Percentiles rank a stretch among this genome's conserved stretches.
phyloP scores from a whole-genome alignment of 129 eudicot genomes.

The Artemisia tridentata region DNA sequence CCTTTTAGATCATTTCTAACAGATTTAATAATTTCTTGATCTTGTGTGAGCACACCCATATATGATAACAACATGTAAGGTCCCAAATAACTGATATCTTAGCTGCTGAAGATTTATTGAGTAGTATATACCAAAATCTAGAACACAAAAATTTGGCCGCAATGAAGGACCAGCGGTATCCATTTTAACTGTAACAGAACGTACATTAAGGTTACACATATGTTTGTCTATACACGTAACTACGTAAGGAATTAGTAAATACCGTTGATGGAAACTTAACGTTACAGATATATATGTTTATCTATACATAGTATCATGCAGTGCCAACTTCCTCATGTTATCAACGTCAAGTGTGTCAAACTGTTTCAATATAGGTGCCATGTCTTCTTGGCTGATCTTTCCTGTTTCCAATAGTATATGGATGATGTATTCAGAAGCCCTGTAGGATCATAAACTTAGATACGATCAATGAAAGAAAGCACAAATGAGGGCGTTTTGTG shows the following conservation, averaged over 20 bases:
- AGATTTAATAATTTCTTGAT: constrained; percentile 51
- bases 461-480: neutral
- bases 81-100: neutral
- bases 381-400: constrained; percentile 80
- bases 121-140: too few species aligned
- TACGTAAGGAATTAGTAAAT: too few species aligned
- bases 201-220: too few species aligned
- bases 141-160: too few species aligned
- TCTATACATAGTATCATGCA: too few species aligned
- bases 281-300: too few species aligned
- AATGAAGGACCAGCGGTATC: too few species aligned
- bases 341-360: constrained; percentile 79
- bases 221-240: too few species aligned
- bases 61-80: constrained; percentile 64
- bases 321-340: constrained; percentile 77
- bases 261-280: too few species aligned
- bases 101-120: too few species aligned
- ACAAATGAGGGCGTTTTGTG: too few species aligned
- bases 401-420: constrained; percentile 94
- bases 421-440: constrained; percentile 85
- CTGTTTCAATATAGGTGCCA: constrained; percentile 64
- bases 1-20: constrained; percentile 63
- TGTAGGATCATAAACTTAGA: constrained; percentile 15
- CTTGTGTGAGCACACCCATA: constrained; percentile 39
- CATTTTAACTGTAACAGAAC: too few species aligned